Conservation (phyloP, 257 asterid genomes). For the Primulina eburnea region DNA sequence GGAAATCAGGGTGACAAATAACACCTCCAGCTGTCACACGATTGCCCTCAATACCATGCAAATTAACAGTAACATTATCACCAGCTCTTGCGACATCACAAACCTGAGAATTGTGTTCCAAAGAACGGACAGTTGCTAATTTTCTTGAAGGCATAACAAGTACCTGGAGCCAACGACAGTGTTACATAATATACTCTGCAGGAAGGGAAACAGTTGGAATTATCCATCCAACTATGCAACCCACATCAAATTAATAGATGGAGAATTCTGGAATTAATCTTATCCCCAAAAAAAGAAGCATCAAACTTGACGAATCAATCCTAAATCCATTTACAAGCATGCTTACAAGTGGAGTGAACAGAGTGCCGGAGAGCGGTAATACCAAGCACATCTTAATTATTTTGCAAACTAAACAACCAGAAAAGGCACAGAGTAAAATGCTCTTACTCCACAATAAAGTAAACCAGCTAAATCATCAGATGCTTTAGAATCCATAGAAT, state of each 20-base stretch:
- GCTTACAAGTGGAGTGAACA: background rate
- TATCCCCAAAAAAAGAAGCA: background rate
- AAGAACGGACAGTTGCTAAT: conserved; percentile 59
- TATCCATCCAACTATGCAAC: background rate
- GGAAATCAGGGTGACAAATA: conserved; percentile 88
- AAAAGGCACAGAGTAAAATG: background rate
- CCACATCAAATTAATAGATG: background rate
- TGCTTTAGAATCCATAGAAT: background rate
- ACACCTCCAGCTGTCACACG: conserved; percentile 74
- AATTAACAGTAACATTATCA: conserved; percentile 70
- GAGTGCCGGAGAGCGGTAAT: background rate
- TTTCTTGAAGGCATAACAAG: conserved; percentile 77
- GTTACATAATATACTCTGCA: background rate
- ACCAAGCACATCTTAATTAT: background rate
- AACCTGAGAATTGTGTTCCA: conserved; percentile 62
- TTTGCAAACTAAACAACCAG: background rate
- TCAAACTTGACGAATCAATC: background rate
- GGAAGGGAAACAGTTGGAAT: conserved; percentile 7
- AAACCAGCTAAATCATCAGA: background rate
- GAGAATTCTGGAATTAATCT: background rate
- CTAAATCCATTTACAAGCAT: background rate
- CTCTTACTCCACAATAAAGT: background rate
- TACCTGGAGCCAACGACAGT: conserved; percentile 43
- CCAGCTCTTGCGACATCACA: conserved; percentile 86
- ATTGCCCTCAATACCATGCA: conserved; percentile 74